Base-by-base conservation (phyloP, 805 yeast species). In the Saturnispora besseyi region DNA sequence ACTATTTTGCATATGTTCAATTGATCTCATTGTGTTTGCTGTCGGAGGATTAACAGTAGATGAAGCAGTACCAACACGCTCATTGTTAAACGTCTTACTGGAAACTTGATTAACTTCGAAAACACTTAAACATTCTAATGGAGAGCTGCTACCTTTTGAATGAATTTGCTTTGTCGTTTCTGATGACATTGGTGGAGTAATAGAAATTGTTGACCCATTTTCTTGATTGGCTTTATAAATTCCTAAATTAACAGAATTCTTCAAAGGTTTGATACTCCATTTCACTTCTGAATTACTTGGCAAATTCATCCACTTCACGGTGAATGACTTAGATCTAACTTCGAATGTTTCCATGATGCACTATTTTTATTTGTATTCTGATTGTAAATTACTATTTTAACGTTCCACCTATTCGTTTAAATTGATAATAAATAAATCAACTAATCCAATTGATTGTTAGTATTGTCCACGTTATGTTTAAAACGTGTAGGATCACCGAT, bases 221-320 rank as follows among this genome's bases (percentile, higher is more conserved):
- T 43, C 52, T 7, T 26, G 24, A 15, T 55, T 59, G 49, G 61
- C 62, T 36, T 59, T 57, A 46, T 68, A 68, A 24, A 68, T 63
- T 1, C 68, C 67, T 54, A 66, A 55, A 48, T 62, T 58, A 52
- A 84, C 76, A 13, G 86, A 77, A 56, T 78, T 76, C 61, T 81
- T 82, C 54, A 83, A 64, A 1, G 98, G 97, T 59, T 82, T 83
- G 47, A 89, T 74, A 61, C 84, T 90, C 85, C 93, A 91, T 53
- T 77, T 77, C 41, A 91, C 76, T 18, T 73, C 64, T 30, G 82
- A 76, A 51, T 80, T 76, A 37, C 79, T 84, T 0, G 86, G 84
- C 6, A 86, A 85, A 54, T 81, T 77, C 49, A 90, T 81, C 98
- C 98, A 93, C 58, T 91, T 87, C 60, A 90, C 86, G 54, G 89